Base-by-base conservation (phyloP, 108 stramenopile species). In the Asterionellopsis glacialis region DNA sequence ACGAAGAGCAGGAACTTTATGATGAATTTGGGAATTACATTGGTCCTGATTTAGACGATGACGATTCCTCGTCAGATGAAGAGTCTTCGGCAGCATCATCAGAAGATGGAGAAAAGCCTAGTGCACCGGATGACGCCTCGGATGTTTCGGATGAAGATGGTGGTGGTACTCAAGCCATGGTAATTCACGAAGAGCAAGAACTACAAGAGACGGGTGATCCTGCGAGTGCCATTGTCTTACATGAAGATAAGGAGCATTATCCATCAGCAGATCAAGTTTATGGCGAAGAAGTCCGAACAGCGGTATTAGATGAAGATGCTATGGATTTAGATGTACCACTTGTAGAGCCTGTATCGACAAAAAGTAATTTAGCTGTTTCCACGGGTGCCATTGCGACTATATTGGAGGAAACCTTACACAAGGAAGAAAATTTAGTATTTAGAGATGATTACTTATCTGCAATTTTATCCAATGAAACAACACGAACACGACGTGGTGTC, bases 21-120 rank as follows among this genome's bases (percentile, higher is more conserved):
- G 99, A 99, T 67, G 99, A 99, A 82, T 99, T 99, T 65, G 99
- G 99, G 44, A 99, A 99, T 70, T 98, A 98, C 82, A 94, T 99
- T 66, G 99, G 99, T n/a, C 95, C 97, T 14, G 97, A 97, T 52
- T 71, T 96, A 43, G 97, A 95, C 60, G 70, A 62, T 22, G 87
- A 80, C 41, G 67, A 68, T 47, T 51, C 61, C 16, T 54, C 23
- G n/a, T 41, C 48, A n/a, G 80, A 77, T 23, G 74, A 79, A 42
- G 79, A 77, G 38, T 22, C 21, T 9, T 21, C 25, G 58, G 74
- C 75, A 42, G 79, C 74, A 25, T 22, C 21, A 16, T 21, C 25
- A 58, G 90, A 78, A 22, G 78, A 90, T 25, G 75, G 71, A 7
- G 64, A 65, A 1, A 73, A 72, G 9, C 33, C 33, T 3, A 73